phyloP scores from a whole-genome alignment of 2,329 filamentous ascomycete species.

The Alternaria sp. region DNA sequence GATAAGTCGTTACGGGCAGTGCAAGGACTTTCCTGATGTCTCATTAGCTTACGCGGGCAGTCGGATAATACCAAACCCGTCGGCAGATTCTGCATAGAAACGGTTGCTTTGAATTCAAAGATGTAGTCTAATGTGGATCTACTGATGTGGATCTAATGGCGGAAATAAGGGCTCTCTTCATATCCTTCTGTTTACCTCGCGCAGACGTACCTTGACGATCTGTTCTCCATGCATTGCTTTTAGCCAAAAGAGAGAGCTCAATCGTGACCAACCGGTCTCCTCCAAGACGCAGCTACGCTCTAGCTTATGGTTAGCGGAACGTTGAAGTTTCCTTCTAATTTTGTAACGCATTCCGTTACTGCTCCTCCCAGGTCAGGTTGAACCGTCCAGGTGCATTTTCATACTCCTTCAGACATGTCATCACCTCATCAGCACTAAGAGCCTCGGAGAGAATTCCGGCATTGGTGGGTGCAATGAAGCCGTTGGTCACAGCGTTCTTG shows the following conservation, averaged over 20 bases:
- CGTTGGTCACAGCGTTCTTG: conserved; percentile 74
- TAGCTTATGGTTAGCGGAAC: neutral
- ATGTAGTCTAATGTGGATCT: neutral
- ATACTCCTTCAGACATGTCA: conserved; percentile 76
- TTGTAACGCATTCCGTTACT: conserved; percentile 21
- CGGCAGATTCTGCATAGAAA: neutral
- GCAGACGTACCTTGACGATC: neutral
- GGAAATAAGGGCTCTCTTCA: neutral
- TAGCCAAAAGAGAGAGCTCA: neutral
- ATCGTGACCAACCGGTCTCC: neutral
- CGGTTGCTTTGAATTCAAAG: neutral
- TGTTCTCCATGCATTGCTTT: neutral
- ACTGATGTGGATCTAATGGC: neutral
- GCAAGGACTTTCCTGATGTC: neutral
- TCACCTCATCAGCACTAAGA: conserved; percentile 74
- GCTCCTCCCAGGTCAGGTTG: conserved; percentile 79
- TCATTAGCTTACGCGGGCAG: neutral
- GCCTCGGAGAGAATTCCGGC: conserved; percentile 82
- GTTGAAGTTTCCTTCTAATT: neutral
- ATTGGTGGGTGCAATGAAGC: conserved; percentile 78
- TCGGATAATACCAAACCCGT: neutral
- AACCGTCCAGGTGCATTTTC: conserved; percentile 77
- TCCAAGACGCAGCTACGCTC: neutral
- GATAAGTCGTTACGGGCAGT: neutral
- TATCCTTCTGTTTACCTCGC: neutral